Evolutionary conservation across 2,329 filamentous ascomycete genomes (phyloP).

Genomic region (Fusarium algeriense): DNA sequence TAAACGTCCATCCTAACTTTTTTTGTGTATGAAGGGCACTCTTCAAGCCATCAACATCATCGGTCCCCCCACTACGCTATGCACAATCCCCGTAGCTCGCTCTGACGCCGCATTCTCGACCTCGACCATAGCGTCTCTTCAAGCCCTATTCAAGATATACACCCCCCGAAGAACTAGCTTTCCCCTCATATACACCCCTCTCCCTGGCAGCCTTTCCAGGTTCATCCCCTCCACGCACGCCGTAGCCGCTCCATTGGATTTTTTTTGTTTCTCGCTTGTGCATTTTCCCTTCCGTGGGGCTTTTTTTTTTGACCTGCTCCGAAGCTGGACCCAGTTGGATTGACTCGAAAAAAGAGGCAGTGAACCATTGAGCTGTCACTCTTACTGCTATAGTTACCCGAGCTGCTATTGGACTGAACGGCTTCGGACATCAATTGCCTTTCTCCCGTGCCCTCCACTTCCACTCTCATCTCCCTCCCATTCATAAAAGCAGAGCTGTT

Average conservation of each 20-base stretch:
- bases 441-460: constrained; percentile 20
- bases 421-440: constrained; percentile 36
- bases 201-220: constrained; percentile 22
- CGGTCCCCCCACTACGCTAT: constrained; percentile 32
- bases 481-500: constrained; percentile 46
- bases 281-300: constrained; percentile 40
- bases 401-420: constrained; percentile 32
- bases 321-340: constrained; percentile 41
- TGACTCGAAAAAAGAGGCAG: constrained; percentile 36
- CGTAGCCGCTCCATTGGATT: constrained; percentile 46
- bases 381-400: constrained; percentile 5
- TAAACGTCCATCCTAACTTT: constrained; percentile 9
- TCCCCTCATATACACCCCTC: constrained; percentile 35
- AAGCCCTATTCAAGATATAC: constrained; percentile 38
- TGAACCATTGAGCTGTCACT: constrained; percentile 20
- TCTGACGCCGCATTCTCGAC: constrained; percentile 19
- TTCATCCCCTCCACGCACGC: constrained; percentile 25
- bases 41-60: constrained; percentile 36
- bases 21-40: constrained; percentile 4
- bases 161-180: constrained; percentile 19
- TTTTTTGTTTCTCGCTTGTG: constrained; percentile 26
- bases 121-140: background rate
- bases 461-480: constrained; percentile 19
- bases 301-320: constrained; percentile 29
- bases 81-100: constrained; percentile 28